Evolutionary conservation across 2,329 filamentous ascomycete species (phyloP), one percentile per base, ranked within the genome.

Genomic region (Aureobasidium sp.): DNA sequence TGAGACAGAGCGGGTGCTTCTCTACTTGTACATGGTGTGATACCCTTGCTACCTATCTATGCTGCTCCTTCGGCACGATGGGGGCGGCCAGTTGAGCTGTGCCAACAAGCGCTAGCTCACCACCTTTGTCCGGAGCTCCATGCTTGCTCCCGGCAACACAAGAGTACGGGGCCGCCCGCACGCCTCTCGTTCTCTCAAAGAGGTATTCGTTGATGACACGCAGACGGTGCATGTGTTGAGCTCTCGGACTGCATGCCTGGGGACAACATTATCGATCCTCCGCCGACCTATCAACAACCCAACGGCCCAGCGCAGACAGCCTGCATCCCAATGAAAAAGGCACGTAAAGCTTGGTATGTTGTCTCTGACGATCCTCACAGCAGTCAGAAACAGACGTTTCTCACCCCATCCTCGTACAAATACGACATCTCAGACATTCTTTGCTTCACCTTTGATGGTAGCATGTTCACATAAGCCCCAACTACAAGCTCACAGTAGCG

Each of bases 401-500:
- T 9, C 42, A 59, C 12, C 41, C 53, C 29, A 2, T 48, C 32
- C 12, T 37, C 32, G 44, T 29, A 47, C 63, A 4, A 20, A 46
- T 36, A 47, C 42, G 50, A 61, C 44, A 29, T 60, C 37, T 61
- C 53, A 51, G 60, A 48, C 20, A 41, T 51, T 61, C 56, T 62
- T 66, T 44, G 39, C 39, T 57, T 57, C 64, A 73, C 55, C 29
- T 29, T 32, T 60, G 46, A 60, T 51, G 23, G 57, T 60, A 47
- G 57, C 57, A 60, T 50, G 57, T 60, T n/a, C 55, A 58, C 55
- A 58, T 60, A 60, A 60, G 57, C 57, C 46, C 57, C 57, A 36
- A 42, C 34, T 60, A 41, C 46, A 60, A 60, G 57, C 57, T 60
- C 57, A 60, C 55, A 57, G 53, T 57, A 57, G 53, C 53, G 53